Conservation (phyloP, 805 yeast species). For the Ogataea philodendri region DNA sequence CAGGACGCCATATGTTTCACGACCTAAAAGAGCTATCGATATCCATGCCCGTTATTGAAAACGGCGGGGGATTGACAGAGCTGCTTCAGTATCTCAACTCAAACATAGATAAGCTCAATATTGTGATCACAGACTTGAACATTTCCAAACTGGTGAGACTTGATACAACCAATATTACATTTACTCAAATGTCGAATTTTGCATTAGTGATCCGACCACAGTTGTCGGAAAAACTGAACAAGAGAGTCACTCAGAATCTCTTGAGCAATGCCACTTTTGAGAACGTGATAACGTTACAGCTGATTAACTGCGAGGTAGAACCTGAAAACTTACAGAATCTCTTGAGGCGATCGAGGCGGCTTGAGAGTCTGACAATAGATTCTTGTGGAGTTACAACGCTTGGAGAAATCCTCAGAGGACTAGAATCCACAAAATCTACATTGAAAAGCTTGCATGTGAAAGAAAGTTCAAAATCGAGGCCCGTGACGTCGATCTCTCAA, state of each 20-base stretch:
- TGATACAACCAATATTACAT: conserved; percentile 1
- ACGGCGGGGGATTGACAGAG: conserved; percentile 19
- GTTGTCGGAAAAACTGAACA: conserved; percentile 4
- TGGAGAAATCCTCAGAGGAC: conserved; percentile 8
- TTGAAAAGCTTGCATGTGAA: conserved; percentile 9
- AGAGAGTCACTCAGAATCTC: conserved; percentile 4
- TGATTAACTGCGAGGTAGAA: conserved; percentile 14
- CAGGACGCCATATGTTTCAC: conserved; percentile 15
- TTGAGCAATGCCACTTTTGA: conserved; percentile 2
- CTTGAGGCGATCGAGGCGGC: conserved; percentile 1
- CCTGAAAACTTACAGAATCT: conserved; percentile 2
- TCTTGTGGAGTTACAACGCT: conserved; percentile 9
- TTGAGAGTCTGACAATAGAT: conserved; percentile 8
- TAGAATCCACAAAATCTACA: conserved; percentile 1
- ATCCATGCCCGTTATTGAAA: conserved; percentile 16
- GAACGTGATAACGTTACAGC: conserved; percentile 8
- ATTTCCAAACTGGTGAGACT: conserved; percentile 2
- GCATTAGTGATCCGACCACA: conserved; percentile 7
- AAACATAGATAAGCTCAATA: conserved; percentile 10
- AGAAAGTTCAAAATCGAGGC: conserved; percentile 12
- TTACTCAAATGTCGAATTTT: conserved; percentile 4
- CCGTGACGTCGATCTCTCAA: conserved; percentile 5
- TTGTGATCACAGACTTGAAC: conserved; percentile 9
- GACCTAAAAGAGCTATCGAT: conserved; percentile 15
- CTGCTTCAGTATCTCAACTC: conserved; percentile 12